Evolutionary conservation across 352 stramenopile species (phyloP).

Genomic region (Peronospora belbahrii): DNA sequence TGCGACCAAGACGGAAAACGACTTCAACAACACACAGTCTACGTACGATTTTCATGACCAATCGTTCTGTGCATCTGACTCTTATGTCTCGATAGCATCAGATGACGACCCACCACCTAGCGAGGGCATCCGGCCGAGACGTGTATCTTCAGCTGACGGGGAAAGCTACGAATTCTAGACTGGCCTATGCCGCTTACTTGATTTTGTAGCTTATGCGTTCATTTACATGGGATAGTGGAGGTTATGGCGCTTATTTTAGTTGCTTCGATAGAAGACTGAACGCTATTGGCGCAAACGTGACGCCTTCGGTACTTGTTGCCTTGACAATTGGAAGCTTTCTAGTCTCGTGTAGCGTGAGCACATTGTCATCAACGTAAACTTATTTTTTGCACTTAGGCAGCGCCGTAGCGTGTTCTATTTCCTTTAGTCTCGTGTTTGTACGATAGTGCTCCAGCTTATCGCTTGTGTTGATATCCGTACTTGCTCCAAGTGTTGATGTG

Average conservation of each 20-base stretch:
- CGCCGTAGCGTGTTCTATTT: constrained; percentile 24
- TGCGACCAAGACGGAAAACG: constrained; percentile 6
- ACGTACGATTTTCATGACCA: constrained; percentile 42
- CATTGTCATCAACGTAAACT: too few relatives aligned
- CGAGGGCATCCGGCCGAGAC: constrained; percentile 21
- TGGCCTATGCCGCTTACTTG: constrained; percentile 2
- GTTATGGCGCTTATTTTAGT: constrained; percentile 7
- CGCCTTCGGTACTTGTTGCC: constrained; percentile 11
- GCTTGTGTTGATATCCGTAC: too few relatives aligned
- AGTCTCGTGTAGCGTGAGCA: constrained; percentile 7
- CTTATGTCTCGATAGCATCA: constrained; percentile 22
- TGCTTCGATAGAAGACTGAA: constrained; percentile 13
- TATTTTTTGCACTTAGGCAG: constrained; percentile 1
- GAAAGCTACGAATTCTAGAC: constrained; percentile 73
- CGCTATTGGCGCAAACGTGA: constrained; percentile 19
- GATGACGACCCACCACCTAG: constrained; percentile 13
- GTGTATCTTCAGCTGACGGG: constrained; percentile 44
- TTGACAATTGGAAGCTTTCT: constrained; percentile 4
- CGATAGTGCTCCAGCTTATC: background rate
- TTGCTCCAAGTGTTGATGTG: too few relatives aligned
- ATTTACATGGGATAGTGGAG: constrained; percentile 9
- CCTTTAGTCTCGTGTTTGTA: constrained; percentile 16
- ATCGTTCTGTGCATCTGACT: constrained; percentile 24
- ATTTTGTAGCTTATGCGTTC: constrained; percentile 12
- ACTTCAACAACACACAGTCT: constrained; percentile 28